Conservation (phyloP, 495 filamentous ascomycete genomes). For the Bombardia bombarda region DNA sequence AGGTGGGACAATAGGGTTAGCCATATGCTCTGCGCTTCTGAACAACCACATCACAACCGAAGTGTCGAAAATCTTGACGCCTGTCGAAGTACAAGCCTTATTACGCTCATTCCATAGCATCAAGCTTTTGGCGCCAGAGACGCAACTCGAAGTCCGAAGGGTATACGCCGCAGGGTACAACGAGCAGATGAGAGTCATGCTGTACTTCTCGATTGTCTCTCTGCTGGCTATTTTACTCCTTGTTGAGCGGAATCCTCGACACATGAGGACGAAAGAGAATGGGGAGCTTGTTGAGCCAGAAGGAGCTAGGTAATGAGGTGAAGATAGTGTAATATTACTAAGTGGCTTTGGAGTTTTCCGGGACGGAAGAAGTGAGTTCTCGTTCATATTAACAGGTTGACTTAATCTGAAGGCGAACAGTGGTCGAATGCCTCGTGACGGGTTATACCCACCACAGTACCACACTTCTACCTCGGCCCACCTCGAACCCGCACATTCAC, state of each 20-base stretch:
- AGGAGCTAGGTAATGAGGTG: too few relatives aligned
- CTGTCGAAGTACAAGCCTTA: neutral
- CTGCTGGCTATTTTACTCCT: slow-evolving; percentile 1
- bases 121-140: neutral
- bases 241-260: neutral
- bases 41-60: neutral
- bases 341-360: too few relatives aligned
- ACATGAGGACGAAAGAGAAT: neutral
- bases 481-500: too few relatives aligned
- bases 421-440: too few relatives aligned
- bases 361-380: too few relatives aligned
- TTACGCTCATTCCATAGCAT: slow-evolving; percentile 5
- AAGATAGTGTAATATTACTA: too few relatives aligned
- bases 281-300: slow-evolving; percentile 1
- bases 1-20: slow-evolving; percentile 40
- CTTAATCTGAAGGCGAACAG: too few relatives aligned
- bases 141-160: neutral
- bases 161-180: slow-evolving; percentile 3
- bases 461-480: too few relatives aligned
- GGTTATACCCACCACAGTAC: too few relatives aligned
- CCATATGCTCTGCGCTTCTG: slow-evolving; percentile 7
- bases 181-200: slow-evolving; percentile 8
- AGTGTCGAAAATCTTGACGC: neutral
- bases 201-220: slow-evolving; percentile 5
- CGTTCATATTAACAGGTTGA: too few relatives aligned